Conservation (phyloP, 2,329 filamentous ascomycete genomes). For the Niveomyces coronatus region DNA sequence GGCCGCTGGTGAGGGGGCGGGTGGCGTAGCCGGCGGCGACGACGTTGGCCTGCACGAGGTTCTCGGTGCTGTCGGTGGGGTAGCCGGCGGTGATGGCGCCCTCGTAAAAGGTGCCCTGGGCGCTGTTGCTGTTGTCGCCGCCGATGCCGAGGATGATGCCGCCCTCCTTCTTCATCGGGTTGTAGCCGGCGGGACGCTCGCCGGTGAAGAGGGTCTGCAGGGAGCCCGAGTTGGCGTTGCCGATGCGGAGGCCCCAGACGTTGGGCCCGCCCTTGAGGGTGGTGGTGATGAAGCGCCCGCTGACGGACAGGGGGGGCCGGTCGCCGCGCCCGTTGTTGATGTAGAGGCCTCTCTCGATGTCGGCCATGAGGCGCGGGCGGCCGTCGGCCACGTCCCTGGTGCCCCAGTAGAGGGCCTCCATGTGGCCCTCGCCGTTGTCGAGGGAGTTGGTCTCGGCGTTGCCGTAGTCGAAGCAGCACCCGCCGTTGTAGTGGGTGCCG, state of each 20-base stretch:
- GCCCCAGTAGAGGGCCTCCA: slow-evolving; percentile 63
- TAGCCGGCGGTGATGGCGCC: slow-evolving; percentile 54
- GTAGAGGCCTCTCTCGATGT: slow-evolving; percentile 58
- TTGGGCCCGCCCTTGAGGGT: slow-evolving; percentile 45
- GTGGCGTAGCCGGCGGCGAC: slow-evolving; percentile 47
- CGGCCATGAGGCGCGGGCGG: slow-evolving; percentile 60
- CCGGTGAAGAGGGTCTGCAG: slow-evolving; percentile 51
- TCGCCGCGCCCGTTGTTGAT: slow-evolving; percentile 43
- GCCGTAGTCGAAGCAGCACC: slow-evolving; percentile 48
- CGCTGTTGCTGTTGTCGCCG: slow-evolving; percentile 52
- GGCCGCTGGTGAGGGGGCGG: slow-evolving; percentile 36
- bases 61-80: slow-evolving; percentile 48
- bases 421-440: slow-evolving; percentile 52
- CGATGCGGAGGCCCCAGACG: slow-evolving; percentile 50
- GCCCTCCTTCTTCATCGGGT: slow-evolving; percentile 54
- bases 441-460: slow-evolving; percentile 42
- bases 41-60: slow-evolving; percentile 48
- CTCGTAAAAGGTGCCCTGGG: slow-evolving; percentile 55
- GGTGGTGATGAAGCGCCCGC: slow-evolving; percentile 45
- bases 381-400: slow-evolving; percentile 46
- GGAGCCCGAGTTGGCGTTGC: slow-evolving; percentile 40
- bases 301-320: slow-evolving; percentile 39
- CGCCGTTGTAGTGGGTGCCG: slow-evolving; percentile 47
- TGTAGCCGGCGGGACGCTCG: slow-evolving; percentile 46
- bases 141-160: slow-evolving; percentile 60